Conservation (phyloP, 768 basidiomycete species). For the Amanita brunnescens region DNA sequence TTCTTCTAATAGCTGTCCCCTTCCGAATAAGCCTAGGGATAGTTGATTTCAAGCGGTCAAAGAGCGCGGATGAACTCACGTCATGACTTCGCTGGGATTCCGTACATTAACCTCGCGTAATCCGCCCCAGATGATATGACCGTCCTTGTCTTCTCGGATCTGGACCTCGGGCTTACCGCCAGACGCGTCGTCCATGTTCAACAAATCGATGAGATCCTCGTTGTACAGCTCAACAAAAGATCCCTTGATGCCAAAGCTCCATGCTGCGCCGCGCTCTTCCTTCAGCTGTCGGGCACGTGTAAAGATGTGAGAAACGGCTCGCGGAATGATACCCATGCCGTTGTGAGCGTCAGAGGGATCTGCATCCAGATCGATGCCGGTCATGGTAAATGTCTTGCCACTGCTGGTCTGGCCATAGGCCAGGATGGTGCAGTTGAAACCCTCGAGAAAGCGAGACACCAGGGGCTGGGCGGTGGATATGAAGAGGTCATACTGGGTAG, state of each 20-base stretch:
- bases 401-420: constrained; percentile 98
- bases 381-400: constrained; percentile 98
- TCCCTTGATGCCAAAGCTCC: constrained; percentile 76
- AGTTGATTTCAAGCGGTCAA: constrained; percentile 5
- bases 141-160: constrained; percentile 95
- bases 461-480: constrained; percentile 79
- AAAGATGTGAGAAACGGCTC: constrained; percentile 89
- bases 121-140: constrained; percentile 95
- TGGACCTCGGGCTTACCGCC: constrained; percentile 79
- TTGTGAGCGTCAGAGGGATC: constrained; percentile 78
- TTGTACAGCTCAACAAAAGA: constrained; percentile 99
- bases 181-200: constrained; percentile 61
- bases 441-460: constrained; percentile 80
- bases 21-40: constrained; percentile 67
- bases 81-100: constrained; percentile 85
- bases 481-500: constrained; percentile 82
- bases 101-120: constrained; percentile 87
- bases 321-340: constrained; percentile 91
- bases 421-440: constrained; percentile 96
- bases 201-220: constrained; percentile 94
- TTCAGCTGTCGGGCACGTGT: constrained; percentile 64
- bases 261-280: constrained; percentile 64
- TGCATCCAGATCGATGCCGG: constrained; percentile 83
- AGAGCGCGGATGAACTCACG: constrained; percentile 39
- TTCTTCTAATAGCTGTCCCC: constrained; percentile 85